Conservation (phyloP, 768 basidiomycete genomes). For the Termitomyces sp. region DNA sequence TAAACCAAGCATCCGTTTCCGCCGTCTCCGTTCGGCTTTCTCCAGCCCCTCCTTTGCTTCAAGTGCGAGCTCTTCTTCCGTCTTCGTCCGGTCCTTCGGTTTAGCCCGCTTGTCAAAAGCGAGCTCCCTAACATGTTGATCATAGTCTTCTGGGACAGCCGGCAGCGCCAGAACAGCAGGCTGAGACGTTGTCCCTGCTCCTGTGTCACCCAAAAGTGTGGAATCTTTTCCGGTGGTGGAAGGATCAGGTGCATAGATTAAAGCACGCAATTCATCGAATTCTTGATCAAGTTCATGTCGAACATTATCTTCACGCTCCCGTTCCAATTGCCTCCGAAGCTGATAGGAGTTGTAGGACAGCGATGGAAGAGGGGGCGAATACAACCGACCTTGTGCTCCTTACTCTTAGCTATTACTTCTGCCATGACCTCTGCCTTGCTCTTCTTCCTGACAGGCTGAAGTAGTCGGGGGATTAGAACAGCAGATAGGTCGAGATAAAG, state of each 20-base stretch:
- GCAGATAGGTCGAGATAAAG: background rate
- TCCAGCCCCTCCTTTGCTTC: conserved; percentile 86
- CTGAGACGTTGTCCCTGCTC: conserved; percentile 11
- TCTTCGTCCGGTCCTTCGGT: conserved; percentile 93
- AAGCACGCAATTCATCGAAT: conserved; percentile 70
- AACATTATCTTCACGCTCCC: conserved; percentile 77
- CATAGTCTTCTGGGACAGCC: conserved; percentile 62
- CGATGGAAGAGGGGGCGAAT: background rate
- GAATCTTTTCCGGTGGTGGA: conserved; percentile 34
- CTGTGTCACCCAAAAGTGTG: conserved; percentile 23
- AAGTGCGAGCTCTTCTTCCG: conserved; percentile 87
- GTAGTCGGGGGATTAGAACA: background rate
- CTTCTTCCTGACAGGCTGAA: conserved; percentile 77
- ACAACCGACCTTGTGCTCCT: conserved; percentile 78
- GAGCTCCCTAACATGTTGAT: conserved; percentile 86
- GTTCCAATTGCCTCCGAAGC: conserved; percentile 84
- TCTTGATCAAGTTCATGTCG: conserved; percentile 87
- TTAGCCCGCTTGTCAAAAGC: conserved; percentile 92
- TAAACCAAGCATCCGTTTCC: conserved; percentile 82
- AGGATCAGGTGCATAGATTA: conserved; percentile 59
- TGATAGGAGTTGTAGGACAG: conserved; percentile 22
- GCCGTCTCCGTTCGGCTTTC: conserved; percentile 73
- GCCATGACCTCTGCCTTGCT: conserved; percentile 96
- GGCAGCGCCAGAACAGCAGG: conserved; percentile 15
- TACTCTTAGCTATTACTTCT: conserved; percentile 96